Evolutionary conservation across 345 rosid genomes (phyloP).

Genomic region (Syzygium grande): DNA sequence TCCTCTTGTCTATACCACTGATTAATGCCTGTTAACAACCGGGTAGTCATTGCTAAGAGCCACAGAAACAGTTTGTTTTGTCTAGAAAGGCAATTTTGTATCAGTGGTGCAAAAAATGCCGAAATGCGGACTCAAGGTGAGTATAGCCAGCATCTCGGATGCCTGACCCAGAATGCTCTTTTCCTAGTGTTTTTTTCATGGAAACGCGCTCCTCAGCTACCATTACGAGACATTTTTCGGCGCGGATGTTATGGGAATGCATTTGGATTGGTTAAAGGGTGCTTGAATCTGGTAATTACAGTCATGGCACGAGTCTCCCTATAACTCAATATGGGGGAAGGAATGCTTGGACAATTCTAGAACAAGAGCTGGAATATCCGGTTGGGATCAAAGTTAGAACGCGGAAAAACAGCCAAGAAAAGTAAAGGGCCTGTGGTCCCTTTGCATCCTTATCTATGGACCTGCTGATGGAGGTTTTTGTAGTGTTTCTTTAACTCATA

Average conservation of each 20-base stretch:
- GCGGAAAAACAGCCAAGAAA: constrained; percentile 6
- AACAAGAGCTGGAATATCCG: constrained; percentile 13
- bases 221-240: neutral
- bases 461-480: neutral
- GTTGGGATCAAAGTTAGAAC: constrained; percentile 8
- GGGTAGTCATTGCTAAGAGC: neutral
- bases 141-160: neutral
- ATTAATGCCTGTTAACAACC: neutral
- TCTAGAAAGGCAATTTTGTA: neutral
- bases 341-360: neutral
- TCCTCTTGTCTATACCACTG: neutral
- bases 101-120: neutral
- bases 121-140: neutral
- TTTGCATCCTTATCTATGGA: constrained; percentile 9
- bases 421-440: constrained; percentile 16
- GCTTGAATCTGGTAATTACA: neutral
- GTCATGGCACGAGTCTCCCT: neutral
- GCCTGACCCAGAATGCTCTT: neutral
- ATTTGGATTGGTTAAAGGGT: neutral
- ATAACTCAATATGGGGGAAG: neutral
- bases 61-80: neutral
- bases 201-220: neutral
- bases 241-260: neutral
- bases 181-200: neutral
- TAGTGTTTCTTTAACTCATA: neutral